These are phyloP conservation scores for Picochlorum sp. DNA, from an alignment of 139 green algal species.

Conservation along the genomic window DNA sequence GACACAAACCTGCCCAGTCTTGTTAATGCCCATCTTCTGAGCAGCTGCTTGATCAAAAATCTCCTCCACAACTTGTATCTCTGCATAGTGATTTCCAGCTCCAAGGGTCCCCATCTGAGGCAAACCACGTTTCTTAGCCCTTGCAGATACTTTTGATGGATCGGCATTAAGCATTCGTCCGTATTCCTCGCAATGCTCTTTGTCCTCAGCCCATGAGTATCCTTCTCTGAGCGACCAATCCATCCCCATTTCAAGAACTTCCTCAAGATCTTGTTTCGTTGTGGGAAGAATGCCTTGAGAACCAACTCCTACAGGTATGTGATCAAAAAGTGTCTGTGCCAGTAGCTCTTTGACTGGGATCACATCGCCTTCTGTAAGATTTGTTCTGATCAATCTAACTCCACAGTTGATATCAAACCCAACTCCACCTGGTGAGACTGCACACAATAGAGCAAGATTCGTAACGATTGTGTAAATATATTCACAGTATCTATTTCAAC, in stretches of 20 bases:
- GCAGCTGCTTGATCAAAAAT: constrained; percentile 70
- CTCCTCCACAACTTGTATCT: constrained; percentile 84
- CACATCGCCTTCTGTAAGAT: constrained; percentile 70
- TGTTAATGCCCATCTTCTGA: constrained; percentile 71
- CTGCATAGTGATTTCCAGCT: constrained; percentile 86
- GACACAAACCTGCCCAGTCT: constrained; percentile 53
- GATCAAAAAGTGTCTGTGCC: constrained; percentile 72
- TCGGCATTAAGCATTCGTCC: constrained; percentile 77
- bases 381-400: constrained; percentile 78
- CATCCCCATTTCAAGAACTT: constrained; percentile 81
- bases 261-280: constrained; percentile 59
- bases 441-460: too few species aligned
- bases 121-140: constrained; percentile 82
- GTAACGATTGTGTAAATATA: too few species aligned
- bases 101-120: constrained; percentile 87
- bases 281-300: constrained; percentile 77
- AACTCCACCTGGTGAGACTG: constrained; percentile 75
- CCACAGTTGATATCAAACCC: constrained; percentile 88
- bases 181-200: constrained; percentile 87
- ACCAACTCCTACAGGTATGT: constrained; percentile 89
- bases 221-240: constrained; percentile 65
- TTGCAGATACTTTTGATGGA: constrained; percentile 57
- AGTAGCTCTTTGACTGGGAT: constrained; percentile 59
- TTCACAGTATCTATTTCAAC: too few species aligned
- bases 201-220: constrained; percentile 82